These are phyloP conservation scores for Zelopaecilomyces penicillatus DNA, from an alignment of 2,329 filamentous ascomycete genomes.

Conservation along the genomic window DNA sequence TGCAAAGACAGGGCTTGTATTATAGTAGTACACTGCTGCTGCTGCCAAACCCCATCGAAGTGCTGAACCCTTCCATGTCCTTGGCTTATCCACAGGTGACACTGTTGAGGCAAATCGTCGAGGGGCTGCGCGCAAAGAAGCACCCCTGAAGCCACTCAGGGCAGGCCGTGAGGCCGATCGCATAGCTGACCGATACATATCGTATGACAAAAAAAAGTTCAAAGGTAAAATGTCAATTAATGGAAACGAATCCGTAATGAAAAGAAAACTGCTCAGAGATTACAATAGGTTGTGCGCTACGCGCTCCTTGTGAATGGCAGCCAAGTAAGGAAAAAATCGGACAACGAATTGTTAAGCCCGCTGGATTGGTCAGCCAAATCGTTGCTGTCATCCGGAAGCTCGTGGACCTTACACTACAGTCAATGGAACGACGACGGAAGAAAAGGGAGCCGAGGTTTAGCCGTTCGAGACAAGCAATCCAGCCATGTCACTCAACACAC, in stretches of 20 bases:
- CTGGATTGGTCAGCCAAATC: constrained; percentile 10
- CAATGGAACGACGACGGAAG: too few species aligned
- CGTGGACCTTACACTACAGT: too few species aligned
- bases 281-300: background rate
- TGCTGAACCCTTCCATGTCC: constrained; percentile 73
- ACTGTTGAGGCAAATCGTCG: constrained; percentile 47
- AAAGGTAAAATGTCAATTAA: too few species aligned
- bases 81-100: constrained; percentile 51
- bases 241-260: background rate
- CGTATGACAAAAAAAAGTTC: too few species aligned
- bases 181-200: constrained; percentile 46
- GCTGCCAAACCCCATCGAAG: constrained; percentile 68
- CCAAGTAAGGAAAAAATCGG: background rate
- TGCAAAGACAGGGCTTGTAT: constrained; percentile 79
- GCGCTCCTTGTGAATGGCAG: background rate
- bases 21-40: constrained; percentile 85
- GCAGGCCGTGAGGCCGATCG: constrained; percentile 39
- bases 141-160: constrained; percentile 32
- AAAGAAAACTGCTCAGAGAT: background rate
- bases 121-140: constrained; percentile 29
- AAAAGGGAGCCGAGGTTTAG: too few species aligned
- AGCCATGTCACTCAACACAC: too few species aligned
- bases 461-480: too few species aligned
- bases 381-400: background rate
- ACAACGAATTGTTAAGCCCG: background rate